Evolutionary conservation across 2,329 filamentous ascomycete genomes (phyloP), one percentile per base, ranked within the genome.

Genomic region (Helminthosporium solani): DNA sequence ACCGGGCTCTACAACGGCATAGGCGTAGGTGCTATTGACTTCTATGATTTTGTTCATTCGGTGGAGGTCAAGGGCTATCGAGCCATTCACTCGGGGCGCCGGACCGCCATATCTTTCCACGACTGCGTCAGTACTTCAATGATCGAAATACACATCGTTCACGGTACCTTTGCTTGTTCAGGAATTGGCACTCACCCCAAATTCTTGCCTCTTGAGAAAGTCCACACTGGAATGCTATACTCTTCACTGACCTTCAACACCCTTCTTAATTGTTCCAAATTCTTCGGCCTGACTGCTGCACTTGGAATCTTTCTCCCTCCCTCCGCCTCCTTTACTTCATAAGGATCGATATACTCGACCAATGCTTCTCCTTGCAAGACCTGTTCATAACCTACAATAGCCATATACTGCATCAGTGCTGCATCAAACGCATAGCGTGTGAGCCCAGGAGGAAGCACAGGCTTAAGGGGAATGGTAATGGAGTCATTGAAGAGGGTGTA

Each of bases 261-360:
- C 2, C 49, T 33, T 33, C 42, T 54, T 31, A 67, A 9, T 23
- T 66, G 57, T 6, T 64, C 58, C 0, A 53, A 33, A 23, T 50
- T 53, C 42, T 56, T 60, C 0, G 63, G 62, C 61, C 73, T 71
- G 14, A 75, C 69, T 7, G 74, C 74, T 6, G 72, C 74, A 38
- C 73, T 72, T 2, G 74, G 73, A 35, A 75, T 65, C 34, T 67
- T 72, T 19, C 73, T 64, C 42, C 64, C 58, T 3, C 66, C 62
- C 5, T 68, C 67, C 2, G 62, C 63, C 47, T 75, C 74, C 2
- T 67, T 67, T 8, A 76, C 63, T 57, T 77, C 73, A 43, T 76
- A 77, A 1, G 74, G 74, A 43, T 76, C 74, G 34, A 76, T 72
- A 46, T 76, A 76, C 45, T 76, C 73, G 4, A 61, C 67, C 27